Base-by-base conservation (phyloP, 345 rosid genomes). In the Citrus maxima region DNA sequence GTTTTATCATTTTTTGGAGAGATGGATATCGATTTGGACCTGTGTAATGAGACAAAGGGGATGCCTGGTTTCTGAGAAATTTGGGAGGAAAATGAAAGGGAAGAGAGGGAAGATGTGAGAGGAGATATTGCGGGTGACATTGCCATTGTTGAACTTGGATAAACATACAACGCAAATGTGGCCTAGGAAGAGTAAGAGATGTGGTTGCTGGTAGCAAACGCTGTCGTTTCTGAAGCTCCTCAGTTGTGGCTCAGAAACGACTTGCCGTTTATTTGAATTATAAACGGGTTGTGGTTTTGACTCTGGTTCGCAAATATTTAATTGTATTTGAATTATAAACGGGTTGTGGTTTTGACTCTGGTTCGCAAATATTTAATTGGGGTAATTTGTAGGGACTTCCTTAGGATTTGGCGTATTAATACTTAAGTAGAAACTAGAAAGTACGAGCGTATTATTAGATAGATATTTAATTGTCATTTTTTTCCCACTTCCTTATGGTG, bases 51-150 rank as follows among this genome's bases (percentile, higher is more conserved):
- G 10, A 89, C 30, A 72, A 16, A 65, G 30, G 70, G 58, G 22
- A 19, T 21, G 85, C 10, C 80, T 40, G 90, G 88, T 78, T 80
- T 86, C 56, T 67, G 88, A 65, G 95, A 93, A 81, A 92, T 55
- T 28, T 89, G 92, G 61, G 96, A 91, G 37, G 94, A 92, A 81
- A 93, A 89, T 8, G 97, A 93, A 76, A 95, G 97, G 2, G 95
- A 89, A 56, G 93, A 88, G 76, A 93, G 72, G 59, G 97, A 90
- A 13, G 94, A 82, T 0, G 95, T 59, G 32, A 93, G 90, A 38
- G 89, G 88, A 30, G 95, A 88, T 18, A 91, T 14, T 16, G 93
- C 83, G 54, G 88, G 80, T 51, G 96, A 90, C 96, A 88, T 90
- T 80, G 49, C 49, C 49, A 42, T 42, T 42, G 49, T 42, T 42